Conservation (phyloP, 129 eudicot species). For the Artemisia annua region DNA sequence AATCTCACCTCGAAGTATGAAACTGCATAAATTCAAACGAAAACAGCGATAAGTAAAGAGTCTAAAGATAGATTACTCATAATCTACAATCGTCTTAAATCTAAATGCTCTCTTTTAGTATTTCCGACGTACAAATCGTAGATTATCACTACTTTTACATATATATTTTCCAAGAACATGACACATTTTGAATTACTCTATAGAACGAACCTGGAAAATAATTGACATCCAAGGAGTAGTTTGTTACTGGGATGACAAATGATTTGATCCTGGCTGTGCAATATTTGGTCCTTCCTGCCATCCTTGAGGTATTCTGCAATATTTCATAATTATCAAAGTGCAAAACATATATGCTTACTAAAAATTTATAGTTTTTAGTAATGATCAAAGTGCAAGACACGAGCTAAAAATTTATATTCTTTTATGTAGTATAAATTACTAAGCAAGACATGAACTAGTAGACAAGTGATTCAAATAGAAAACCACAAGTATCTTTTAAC, state of each 20-base stretch:
- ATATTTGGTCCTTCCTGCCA: conserved; percentile 87
- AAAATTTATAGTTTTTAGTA: no score
- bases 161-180: not conserved
- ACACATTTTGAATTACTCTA: not conserved
- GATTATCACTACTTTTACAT: not conserved
- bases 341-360: no score
- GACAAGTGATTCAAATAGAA: no score
- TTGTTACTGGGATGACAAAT: conserved; percentile 81
- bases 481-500: no score
- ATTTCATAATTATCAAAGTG: not conserved
- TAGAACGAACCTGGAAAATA: conserved; percentile 70
- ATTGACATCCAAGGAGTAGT: conserved; percentile 73
- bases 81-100: conserved; percentile 3
- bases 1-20: conserved; percentile 97
- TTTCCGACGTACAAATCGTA: not conserved
- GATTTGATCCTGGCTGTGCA: conserved; percentile 96
- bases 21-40: conserved; percentile 50
- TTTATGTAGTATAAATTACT: no score
- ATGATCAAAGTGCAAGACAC: no score
- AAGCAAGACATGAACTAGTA: no score
- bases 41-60: conserved; percentile 4
- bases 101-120: not conserved
- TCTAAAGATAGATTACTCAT: not conserved
- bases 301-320: conserved; percentile 73
- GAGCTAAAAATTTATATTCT: no score